Base-by-base conservation (phyloP, 2,329 filamentous ascomycete genomes). In the Fusarium odoratissimum region DNA sequence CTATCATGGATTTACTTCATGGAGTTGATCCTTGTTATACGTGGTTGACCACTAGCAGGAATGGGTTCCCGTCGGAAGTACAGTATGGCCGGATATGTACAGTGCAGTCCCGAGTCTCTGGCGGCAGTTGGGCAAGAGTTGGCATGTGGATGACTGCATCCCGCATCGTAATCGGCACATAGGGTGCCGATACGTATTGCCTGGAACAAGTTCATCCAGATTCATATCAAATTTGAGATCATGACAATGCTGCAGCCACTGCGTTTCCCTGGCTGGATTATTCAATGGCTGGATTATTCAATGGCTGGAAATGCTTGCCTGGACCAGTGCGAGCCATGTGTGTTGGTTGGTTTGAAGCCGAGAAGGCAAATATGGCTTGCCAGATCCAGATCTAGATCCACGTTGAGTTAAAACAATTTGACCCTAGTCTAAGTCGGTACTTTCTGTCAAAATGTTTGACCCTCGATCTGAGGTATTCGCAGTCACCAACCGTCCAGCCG, bases 141-240 rank as follows among this genome's bases (percentile, higher is more conserved):
- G 73, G 77, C 67, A 77, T 77, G 75, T 69, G 64, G 60, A 58
- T 72, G 67, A 76, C 58, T 38, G 38, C 60, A 71, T 73, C 67
- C 68, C 58, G 65, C 60, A 60, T 71, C 48, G 60, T 71, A 66
- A 54, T 40, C 57, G 64, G 57, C 65, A 66, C 55, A 49, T 49
- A 58, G 25, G 44, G 38, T 55, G 49, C 56, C 28, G 38, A 52
- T 49, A 51, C 25, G 17, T 40, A 17, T 11, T 58, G 33, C 38
- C 51, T 62, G 31, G 41, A 54, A 40, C 41, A 55, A 38, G 30
- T 16, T 28, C 56, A 33, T n/a, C 28, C 56, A 42, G 44, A 30
- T 48, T 52, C 23, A 42, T 37, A 41, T 48, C 23, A 40, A 65
- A 48, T 46, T 48, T 28, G 23, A 31, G 23, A 35, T 31, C 30